Percentiles rank a stretch among this genome's conserved stretches.
phyloP scores from a whole-genome alignment of 2,329 filamentous ascomycete species.

The Calonectria henricotiae region DNA sequence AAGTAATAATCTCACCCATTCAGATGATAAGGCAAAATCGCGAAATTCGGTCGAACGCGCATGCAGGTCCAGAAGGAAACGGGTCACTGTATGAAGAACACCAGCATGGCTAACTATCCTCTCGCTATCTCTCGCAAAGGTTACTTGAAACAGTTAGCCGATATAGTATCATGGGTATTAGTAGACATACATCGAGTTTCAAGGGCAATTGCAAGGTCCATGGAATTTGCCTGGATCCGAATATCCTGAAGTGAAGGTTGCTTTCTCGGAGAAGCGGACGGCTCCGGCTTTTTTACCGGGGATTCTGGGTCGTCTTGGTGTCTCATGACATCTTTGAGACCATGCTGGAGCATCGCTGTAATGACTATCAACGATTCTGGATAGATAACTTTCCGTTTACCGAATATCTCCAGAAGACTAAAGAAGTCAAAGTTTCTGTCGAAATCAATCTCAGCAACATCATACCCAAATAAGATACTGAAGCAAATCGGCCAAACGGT shows the following conservation, averaged over 20 bases:
- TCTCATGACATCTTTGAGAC: constrained; percentile 79
- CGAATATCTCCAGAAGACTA: constrained; percentile 83
- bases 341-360: constrained; percentile 88
- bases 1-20: constrained; percentile 86
- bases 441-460: constrained; percentile 83
- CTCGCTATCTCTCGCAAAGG: constrained; percentile 62
- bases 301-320: constrained; percentile 75
- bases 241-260: constrained; percentile 41
- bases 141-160: constrained; percentile 47
- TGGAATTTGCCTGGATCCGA: constrained; percentile 71
- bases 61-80: constrained; percentile 86
- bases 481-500: constrained; percentile 91
- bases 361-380: constrained; percentile 87
- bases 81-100: constrained; percentile 82
- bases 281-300: constrained; percentile 56
- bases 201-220: constrained; percentile 77
- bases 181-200: constrained; percentile 67
- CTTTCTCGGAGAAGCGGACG: constrained; percentile 36
- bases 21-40: constrained; percentile 85
- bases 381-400: constrained; percentile 78
- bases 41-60: constrained; percentile 83
- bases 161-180: too few species aligned
- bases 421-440: constrained; percentile 82
- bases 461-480: constrained; percentile 88
- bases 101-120: constrained; percentile 69